Base-by-base conservation (phyloP, 2,329 filamentous ascomycete species). In the Cordyceps pruinosa region DNA sequence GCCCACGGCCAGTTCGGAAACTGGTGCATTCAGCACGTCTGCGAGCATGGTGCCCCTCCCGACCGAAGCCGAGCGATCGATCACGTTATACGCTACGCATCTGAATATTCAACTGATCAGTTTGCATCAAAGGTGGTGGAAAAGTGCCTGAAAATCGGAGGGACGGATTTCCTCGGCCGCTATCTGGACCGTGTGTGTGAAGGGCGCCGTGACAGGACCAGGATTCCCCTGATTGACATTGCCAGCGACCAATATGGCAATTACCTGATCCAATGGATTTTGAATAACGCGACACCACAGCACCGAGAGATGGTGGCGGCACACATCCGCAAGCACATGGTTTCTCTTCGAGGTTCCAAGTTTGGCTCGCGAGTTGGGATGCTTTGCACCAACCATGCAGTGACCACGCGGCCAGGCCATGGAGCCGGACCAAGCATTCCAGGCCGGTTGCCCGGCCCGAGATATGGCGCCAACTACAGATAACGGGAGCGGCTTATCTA, bases 1-100 rank as follows among this genome's bases (percentile, higher is more conserved):
- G 89, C 94, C 59, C 93, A 97, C 70, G 94, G 94, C 26, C 94
- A 99, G 70, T 99, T 99, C 69, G 94, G 94, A 57, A 99, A 99
- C 71, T 99, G 94, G 94, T 99, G 94, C 76, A 97, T 99, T 66
- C 94, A 99, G 75, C 94, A 99, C 73, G 91, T 99, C 66, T 99
- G 94, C 73, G 94, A 99, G 72, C 94, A 99, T 69, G 93, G 95
- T 51, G 88, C 88, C 58, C 88, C 92, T 32, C 86, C 87, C 41
- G 95, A 99, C 72, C 92, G 93, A 66, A 93, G 88, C 73, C 88
- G 92, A 64, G 94, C 95, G 45, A 87, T 97, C 66, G 93, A 99
- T 64, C 93, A 97, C 71, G 93, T 99, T 67, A 88, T 99, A 63
- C 87, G 87, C 61, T 96, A 90, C 73, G 90, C 92, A 32, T 89